Evolutionary conservation across 768 basidiomycete genomes (phyloP).

Genomic region (Boletus reticulatus): DNA sequence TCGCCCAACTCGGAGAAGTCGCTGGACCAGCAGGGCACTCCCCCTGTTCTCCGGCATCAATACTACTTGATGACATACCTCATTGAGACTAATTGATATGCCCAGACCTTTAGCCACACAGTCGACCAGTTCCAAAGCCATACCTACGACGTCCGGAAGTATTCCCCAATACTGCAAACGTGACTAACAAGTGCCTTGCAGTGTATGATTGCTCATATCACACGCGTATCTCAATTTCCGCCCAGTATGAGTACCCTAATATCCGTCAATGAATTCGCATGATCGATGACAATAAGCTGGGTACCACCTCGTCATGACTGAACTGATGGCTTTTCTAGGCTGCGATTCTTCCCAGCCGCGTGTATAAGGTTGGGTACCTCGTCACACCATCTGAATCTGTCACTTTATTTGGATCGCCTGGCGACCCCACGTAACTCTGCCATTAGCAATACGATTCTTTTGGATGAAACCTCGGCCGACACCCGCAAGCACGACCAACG

Average conservation of each 20-base stretch:
- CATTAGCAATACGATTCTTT: slow-evolving; percentile 35
- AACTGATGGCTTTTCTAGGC: slow-evolving; percentile 35
- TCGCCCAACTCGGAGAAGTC: slow-evolving; percentile 28
- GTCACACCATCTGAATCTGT: slow-evolving; percentile 37
- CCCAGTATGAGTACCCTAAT: slow-evolving; percentile 49
- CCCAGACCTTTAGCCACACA: slow-evolving; percentile 49
- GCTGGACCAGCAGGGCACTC: slow-evolving; percentile 31
- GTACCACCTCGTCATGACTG: not conserved
- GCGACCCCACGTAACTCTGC: slow-evolving; percentile 23
- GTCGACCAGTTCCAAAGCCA: slow-evolving; percentile 58
- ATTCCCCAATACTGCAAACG: slow-evolving; percentile 19
- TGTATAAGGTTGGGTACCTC: slow-evolving; percentile 55
- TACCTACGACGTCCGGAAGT: slow-evolving; percentile 38
- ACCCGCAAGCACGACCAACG: slow-evolving; percentile 6
- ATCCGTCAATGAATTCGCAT: slow-evolving; percentile 36
- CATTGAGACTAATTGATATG: not conserved
- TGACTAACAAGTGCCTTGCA: slow-evolving; percentile 33
- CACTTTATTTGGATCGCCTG: slow-evolving; percentile 19
- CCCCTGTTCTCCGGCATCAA: slow-evolving; percentile 60
- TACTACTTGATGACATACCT: slow-evolving; percentile 24
- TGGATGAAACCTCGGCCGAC: slow-evolving; percentile 53
- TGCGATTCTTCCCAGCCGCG: slow-evolving; percentile 54
- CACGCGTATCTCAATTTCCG: not conserved
- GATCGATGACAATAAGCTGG: slow-evolving; percentile 18
- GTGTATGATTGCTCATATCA: not conserved